phyloP scores from a whole-genome alignment of 2,329 filamentous ascomycete genomes.

The Phialemoniopsis sp. region DNA sequence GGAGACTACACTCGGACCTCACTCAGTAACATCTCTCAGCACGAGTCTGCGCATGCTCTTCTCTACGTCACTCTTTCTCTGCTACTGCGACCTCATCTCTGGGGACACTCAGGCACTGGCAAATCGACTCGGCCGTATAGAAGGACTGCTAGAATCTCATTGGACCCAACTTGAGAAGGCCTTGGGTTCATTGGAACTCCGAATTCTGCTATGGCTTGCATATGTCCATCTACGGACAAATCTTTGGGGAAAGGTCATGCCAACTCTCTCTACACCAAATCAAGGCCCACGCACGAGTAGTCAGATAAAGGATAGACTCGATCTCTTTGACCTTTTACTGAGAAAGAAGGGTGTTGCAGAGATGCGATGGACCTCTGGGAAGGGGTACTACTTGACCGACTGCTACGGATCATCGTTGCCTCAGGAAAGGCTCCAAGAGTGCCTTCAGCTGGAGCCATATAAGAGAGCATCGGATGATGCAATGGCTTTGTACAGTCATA shows the following conservation, averaged over 20 bases:
- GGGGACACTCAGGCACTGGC: constrained; percentile 4
- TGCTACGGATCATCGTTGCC: constrained; percentile 6
- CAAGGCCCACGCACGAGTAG: no score
- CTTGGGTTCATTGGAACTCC: constrained; percentile 3
- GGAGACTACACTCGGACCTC: no score
- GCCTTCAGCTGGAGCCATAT: constrained; percentile 6
- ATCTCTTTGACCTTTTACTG: not conserved
- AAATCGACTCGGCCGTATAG: not conserved
- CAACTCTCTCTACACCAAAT: no score
- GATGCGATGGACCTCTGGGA: not conserved
- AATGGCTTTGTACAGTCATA: constrained; percentile 4
- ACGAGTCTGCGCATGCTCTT: constrained; percentile 4
- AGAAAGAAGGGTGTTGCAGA: not conserved
- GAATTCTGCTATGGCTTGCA: constrained; percentile 7
- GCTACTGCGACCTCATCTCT: constrained; percentile 6
- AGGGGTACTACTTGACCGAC: constrained; percentile 3
- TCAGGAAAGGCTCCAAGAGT: constrained; percentile 3
- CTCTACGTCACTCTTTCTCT: constrained; percentile 3
- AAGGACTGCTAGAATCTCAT: constrained; percentile 1
- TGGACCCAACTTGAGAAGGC: constrained; percentile 3
- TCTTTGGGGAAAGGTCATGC: constrained; percentile 1
- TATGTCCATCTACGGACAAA: constrained; percentile 4
- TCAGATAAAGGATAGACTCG: no score
- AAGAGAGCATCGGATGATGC: constrained; percentile 8
- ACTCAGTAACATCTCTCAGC: no score